These are phyloP conservation scores for Scolecobasidium constrictum DNA, from an alignment of 2,329 filamentous ascomycete species.

Conservation along the genomic window DNA sequence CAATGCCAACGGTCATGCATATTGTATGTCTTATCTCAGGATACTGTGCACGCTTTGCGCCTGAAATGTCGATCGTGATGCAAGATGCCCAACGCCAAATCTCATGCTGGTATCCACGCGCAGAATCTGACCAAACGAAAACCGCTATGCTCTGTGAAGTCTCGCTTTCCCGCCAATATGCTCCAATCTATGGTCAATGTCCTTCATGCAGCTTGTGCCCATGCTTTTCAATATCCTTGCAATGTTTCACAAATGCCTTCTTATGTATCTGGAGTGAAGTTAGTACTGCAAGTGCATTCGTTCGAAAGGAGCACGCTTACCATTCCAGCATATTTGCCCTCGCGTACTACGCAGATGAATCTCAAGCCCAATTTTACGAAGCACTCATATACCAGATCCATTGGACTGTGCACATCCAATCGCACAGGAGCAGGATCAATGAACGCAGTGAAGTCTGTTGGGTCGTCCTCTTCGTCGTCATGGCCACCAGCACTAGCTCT, in stretches of 20 bases:
- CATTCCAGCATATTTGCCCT: conserved; percentile 81
- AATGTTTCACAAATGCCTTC: conserved; percentile 91
- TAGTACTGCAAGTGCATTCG: not conserved
- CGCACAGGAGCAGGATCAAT: conserved; percentile 90
- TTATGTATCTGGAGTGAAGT: conserved; percentile 62
- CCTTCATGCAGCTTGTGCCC: no score
- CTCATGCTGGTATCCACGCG: no score
- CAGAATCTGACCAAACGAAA: no score
- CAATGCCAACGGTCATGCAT: no score
- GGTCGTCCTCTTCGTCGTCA: conserved; percentile 44
- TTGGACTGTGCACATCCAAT: conserved; percentile 77
- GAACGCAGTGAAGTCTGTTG: conserved; percentile 78
- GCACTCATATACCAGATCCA: conserved; percentile 93
- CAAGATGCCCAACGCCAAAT: no score
- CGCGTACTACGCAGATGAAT: conserved; percentile 79
- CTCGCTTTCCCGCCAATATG: no score
- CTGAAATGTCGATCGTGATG: no score
- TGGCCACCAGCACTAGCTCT: conserved; percentile 23
- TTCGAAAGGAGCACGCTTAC: conserved; percentile 40
- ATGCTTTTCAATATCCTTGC: conserved; percentile 60
- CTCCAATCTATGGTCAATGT: no score
- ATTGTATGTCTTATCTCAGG: no score
- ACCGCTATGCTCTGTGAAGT: no score
- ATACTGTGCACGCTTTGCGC: no score
- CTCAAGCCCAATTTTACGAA: conserved; percentile 89